Conservation (phyloP, 2,329 filamentous ascomycete species). For the Dryadomyces quercivorus region DNA sequence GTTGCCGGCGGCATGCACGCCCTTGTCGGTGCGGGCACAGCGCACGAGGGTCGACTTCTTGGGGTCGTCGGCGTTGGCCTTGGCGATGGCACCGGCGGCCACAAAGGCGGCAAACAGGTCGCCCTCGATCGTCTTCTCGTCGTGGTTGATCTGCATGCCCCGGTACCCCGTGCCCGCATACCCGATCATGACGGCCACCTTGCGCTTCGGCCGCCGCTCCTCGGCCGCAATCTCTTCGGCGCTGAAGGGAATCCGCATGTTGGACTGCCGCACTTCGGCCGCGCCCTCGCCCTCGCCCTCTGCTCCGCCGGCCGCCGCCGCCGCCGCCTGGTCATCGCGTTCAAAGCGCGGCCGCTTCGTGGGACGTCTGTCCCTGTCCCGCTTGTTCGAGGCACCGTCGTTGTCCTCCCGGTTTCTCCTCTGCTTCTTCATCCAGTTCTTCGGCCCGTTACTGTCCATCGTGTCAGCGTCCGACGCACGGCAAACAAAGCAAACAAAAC, state of each 20-base stretch:
- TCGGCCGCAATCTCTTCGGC: conserved; percentile 83
- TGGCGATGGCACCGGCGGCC: conserved; percentile 82
- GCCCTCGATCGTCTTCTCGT: conserved; percentile 88
- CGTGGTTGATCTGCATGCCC: conserved; percentile 81
- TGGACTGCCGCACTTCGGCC: conserved; percentile 32
- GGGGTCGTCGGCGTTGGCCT: conserved; percentile 91
- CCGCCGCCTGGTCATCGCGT: neutral
- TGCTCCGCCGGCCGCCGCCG: neutral
- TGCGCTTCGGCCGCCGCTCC: conserved; percentile 74
- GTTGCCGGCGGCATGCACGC: conserved; percentile 91
- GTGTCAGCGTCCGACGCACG: neutral
- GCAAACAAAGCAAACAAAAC: neutral
- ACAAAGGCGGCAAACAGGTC: conserved; percentile 91
- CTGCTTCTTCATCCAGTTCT: neutral
- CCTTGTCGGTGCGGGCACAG: conserved; percentile 94
- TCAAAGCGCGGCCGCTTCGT: conserved; percentile 2
- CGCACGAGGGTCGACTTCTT: conserved; percentile 92
- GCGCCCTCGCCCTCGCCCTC: conserved; percentile 13
- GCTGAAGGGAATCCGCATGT: conserved; percentile 43
- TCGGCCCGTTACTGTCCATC: neutral
- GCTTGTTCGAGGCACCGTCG: neutral
- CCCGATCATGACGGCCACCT: conserved; percentile 89
- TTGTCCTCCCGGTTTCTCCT: neutral
- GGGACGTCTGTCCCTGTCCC: conserved; percentile 1
- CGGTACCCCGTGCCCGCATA: conserved; percentile 96